A percentile compares a stretch with the other conserved stretches of the same genome.
These are phyloP conservation scores for Carex scoparia DNA, from an alignment of 176 grass and related monocot species.

Conservation along the genomic window DNA sequence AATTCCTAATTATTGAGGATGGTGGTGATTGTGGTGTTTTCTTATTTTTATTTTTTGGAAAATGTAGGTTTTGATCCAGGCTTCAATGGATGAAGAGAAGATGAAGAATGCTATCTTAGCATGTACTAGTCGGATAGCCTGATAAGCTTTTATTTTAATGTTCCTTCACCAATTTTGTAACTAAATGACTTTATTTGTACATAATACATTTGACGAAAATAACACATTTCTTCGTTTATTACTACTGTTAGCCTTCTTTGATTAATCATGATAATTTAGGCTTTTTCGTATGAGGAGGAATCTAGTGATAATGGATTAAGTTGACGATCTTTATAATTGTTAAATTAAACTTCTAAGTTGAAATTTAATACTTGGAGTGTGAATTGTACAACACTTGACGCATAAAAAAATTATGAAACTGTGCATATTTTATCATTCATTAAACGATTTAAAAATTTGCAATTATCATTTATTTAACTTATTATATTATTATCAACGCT, in stretches of 20 bases:
- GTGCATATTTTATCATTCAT: neutral
- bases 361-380: too few relatives aligned
- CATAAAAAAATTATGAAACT: neutral
- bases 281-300: neutral
- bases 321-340: neutral
- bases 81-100: conserved; percentile 60
- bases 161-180: neutral
- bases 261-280: neutral
- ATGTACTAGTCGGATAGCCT: conserved; percentile 63
- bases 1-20: too few relatives aligned
- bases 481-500: too few relatives aligned
- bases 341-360: neutral
- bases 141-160: conserved; percentile 15
- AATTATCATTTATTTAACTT: too few relatives aligned
- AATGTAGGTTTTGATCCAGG: conserved; percentile 69
- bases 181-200: neutral
- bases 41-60: neutral
- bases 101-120: conserved; percentile 55
- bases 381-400: too few relatives aligned
- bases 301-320: neutral
- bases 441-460: neutral
- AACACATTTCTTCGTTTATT: neutral
- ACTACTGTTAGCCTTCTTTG: neutral
- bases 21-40: neutral
- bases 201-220: neutral